Percentiles rank a stretch among this genome's conserved stretches.
These are phyloP conservation scores for Fusarium palustre DNA, from an alignment of 2,329 filamentous ascomycete species.

Conservation along the genomic window DNA sequence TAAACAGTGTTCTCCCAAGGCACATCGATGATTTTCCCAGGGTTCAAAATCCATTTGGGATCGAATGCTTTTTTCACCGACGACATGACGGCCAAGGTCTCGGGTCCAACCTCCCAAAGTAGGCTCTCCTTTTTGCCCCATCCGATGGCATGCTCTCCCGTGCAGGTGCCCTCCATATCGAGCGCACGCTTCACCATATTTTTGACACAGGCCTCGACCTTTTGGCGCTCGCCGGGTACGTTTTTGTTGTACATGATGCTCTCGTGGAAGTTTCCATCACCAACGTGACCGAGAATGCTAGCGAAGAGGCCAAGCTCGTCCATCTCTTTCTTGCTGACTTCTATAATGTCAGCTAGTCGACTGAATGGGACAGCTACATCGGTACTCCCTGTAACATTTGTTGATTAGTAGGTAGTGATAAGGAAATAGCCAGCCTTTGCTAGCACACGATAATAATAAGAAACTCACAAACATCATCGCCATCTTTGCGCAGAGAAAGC, in stretches of 20 bases:
- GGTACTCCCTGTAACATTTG: slow-evolving; percentile 70
- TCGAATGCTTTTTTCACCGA: slow-evolving; percentile 85
- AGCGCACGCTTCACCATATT: slow-evolving; percentile 92
- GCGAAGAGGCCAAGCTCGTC: slow-evolving; percentile 87
- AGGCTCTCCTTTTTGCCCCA: slow-evolving; percentile 87
- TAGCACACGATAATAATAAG: neutral
- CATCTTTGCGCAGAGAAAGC: slow-evolving; percentile 73
- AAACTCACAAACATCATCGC: slow-evolving; percentile 74
- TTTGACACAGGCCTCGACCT: slow-evolving; percentile 84
- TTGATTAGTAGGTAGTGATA: slow-evolving; percentile 4
- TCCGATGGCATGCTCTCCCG: slow-evolving; percentile 87
- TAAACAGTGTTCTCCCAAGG: slow-evolving; percentile 52
- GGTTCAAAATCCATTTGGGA: slow-evolving; percentile 90
- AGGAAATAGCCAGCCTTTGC: neutral
- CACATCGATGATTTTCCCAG: slow-evolving; percentile 88
- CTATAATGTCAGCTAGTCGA: slow-evolving; percentile 77
- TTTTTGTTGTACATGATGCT: slow-evolving; percentile 87
- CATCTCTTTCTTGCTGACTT: slow-evolving; percentile 89
- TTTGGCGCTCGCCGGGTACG: slow-evolving; percentile 75
- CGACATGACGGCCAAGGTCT: slow-evolving; percentile 86
- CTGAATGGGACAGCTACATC: slow-evolving; percentile 87
- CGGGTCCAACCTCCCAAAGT: slow-evolving; percentile 80
- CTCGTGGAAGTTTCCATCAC: slow-evolving; percentile 95
- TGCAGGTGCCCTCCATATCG: slow-evolving; percentile 94
- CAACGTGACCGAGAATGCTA: slow-evolving; percentile 88